Evolutionary conservation across 2,329 filamentous ascomycete genomes (phyloP).

Genomic region (Verticillium nonalfalfae): DNA sequence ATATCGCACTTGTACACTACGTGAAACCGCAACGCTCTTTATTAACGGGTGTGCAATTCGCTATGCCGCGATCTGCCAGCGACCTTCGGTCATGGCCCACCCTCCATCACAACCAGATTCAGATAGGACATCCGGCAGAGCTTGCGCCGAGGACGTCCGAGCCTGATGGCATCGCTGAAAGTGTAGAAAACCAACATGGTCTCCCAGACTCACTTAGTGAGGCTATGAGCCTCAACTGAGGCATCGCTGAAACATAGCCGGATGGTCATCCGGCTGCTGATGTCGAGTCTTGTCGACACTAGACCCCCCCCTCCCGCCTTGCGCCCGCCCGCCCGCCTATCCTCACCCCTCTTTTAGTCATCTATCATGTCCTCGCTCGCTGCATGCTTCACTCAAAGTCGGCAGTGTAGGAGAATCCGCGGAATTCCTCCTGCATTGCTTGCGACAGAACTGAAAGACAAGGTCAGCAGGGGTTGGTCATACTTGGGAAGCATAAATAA

Average conservation of each 20-base stretch:
- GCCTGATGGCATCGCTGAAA: not conserved
- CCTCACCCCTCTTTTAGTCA: not conserved
- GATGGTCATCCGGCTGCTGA: not conserved
- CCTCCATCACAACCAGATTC: not conserved
- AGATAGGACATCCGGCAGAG: not conserved
- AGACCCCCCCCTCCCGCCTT: not conserved
- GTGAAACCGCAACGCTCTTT: not conserved
- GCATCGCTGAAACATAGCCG: not conserved
- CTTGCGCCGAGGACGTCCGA: not conserved
- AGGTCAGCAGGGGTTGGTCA: constrained; percentile 1
- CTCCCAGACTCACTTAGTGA: not conserved
- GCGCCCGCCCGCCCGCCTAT: not conserved
- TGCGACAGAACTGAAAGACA: constrained; percentile 72
- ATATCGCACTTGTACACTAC: not conserved
- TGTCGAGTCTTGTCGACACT: not conserved
- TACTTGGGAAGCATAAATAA: constrained; percentile 12
- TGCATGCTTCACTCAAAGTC: constrained; percentile 62
- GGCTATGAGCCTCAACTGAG: not conserved
- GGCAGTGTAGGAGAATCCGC: constrained; percentile 94
- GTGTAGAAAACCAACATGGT: not conserved
- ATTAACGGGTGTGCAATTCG: not conserved
- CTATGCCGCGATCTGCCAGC: not conserved
- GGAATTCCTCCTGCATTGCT: constrained; percentile 99
- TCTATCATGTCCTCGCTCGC: not conserved
- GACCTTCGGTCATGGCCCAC: not conserved